Base-by-base conservation (phyloP, 2,329 filamentous ascomycete species). In the Coleophoma eucalyptorum region DNA sequence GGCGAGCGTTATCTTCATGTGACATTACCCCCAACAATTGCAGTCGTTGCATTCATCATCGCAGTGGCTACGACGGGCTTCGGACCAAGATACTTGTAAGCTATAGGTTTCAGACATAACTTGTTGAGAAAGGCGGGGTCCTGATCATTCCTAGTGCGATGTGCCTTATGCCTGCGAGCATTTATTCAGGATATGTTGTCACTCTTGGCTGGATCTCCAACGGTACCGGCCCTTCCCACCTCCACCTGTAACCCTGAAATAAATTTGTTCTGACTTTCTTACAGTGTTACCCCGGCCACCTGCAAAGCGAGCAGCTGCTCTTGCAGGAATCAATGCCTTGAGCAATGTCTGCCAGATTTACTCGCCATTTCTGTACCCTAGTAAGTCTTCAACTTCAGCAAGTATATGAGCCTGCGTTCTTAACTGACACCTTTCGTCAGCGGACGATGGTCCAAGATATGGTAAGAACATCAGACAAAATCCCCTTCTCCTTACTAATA, bases 161-260 rank as follows among this genome's bases (percentile, higher is more conserved):
- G 76, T 81, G 88, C 75, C 71, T 89, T 34, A 88, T 89, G 80
- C 73, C 78, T 1, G 72, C 78, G 0, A 77, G 80, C 0, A 69
- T 84, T 5, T 86, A 86, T 60, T 76, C 78, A 1, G 78, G 80
- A 46, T 88, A 83, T 62, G 85, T 85, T 1, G 82, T 87, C 2
- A 75, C 76, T 2, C 72, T 88, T 5, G 78, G 82, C 8, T 92
- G 87, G 87, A 89, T 91, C 56, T 83, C 79, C 49, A 89, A 86
- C 64, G 48, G 37, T 40, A 40, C 10, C 10, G 16, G 15, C 15
- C 1, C 37, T 19, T 15, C 11, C 34, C 31, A 11, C 13, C 31
- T n/a, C 8, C 10, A 16, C 18, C n/a, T 31, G n/a, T n/a, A n/a
- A n/a, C 15, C 18, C 18, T 15, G 18, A 10, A 32, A 13, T 4